A percentile compares a stretch with the other conserved stretches of the same genome.
These are phyloP conservation scores for Naganishia sp. DNA, from an alignment of 1,284 basidiomycete genomes.

Conservation along the genomic window DNA sequence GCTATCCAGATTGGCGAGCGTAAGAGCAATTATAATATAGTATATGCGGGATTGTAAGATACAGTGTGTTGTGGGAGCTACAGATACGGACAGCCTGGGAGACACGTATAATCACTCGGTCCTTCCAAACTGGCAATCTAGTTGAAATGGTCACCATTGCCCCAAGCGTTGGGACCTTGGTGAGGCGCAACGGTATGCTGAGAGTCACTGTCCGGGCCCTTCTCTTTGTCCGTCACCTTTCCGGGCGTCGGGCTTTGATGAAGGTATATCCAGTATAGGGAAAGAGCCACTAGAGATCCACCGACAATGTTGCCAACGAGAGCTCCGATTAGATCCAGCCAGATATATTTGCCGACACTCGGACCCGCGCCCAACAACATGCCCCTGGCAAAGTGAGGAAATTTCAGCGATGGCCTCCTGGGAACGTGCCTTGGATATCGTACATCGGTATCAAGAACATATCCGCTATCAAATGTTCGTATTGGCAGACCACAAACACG, in stretches of 20 bases:
- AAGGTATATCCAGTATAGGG: conserved; percentile 29
- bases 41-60: no score
- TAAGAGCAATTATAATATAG: no score
- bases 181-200: conserved; percentile 25
- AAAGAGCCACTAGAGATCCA: conserved; percentile 9
- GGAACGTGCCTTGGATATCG: not conserved
- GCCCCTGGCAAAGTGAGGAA: conserved; percentile 26
- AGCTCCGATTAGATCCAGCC: conserved; percentile 27
- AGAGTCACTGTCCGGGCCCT: conserved; percentile 25
- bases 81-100: not conserved
- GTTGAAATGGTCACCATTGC: conserved; percentile 24
- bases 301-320: conserved; percentile 31
- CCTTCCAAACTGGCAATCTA: not conserved
- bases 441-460: conserved; percentile 42
- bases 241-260: conserved; percentile 19
- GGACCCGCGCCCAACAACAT: conserved; percentile 38
- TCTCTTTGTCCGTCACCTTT: conserved; percentile 31
- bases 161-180: conserved; percentile 26
- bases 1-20: no score
- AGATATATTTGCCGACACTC: conserved; percentile 31
- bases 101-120: not conserved
- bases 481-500: conserved; percentile 41
- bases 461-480: conserved; percentile 47
- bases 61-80: not conserved
- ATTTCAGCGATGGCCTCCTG: not conserved